These are phyloP conservation scores for Microstegium vimineum DNA, from an alignment of 176 grass and related monocot species.

Conservation along the genomic window DNA sequence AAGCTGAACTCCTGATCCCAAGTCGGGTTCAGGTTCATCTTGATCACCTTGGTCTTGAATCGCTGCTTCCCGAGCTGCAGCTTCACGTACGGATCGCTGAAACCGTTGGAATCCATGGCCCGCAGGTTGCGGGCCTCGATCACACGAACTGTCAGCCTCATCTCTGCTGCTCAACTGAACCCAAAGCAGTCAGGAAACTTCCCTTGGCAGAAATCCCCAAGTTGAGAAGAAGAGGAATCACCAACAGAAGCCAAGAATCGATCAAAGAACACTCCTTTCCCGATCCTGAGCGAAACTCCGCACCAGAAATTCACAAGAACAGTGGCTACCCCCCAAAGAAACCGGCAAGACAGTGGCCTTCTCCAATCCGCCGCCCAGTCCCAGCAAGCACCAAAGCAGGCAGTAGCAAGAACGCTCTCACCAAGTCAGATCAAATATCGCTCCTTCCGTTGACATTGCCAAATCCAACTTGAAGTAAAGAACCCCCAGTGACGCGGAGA, in stretches of 20 bases:
- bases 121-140: slow-evolving; percentile 71
- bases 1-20: slow-evolving; percentile 96
- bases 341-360: not conserved
- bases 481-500: not conserved
- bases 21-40: slow-evolving; percentile 81
- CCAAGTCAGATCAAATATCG: not conserved
- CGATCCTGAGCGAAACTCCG: not conserved
- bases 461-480: slow-evolving; percentile 1
- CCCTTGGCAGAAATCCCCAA: slow-evolving; percentile 10
- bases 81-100: slow-evolving; percentile 77
- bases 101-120: slow-evolving; percentile 71
- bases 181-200: not conserved
- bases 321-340: not conserved
- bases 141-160: slow-evolving; percentile 73
- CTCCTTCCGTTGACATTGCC: not conserved
- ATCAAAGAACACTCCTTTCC: slow-evolving; percentile 7
- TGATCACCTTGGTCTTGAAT: slow-evolving; percentile 74
- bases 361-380: not conserved
- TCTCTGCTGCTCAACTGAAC: slow-evolving; percentile 24
- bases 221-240: not conserved
- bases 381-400: slow-evolving; percentile 15
- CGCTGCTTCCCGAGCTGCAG: slow-evolving; percentile 73
- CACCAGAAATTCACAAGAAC: slow-evolving; percentile 14
- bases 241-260: not conserved
- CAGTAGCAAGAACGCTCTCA: slow-evolving; percentile 11